These are phyloP conservation scores for Backusella liffmaniae DNA, from an alignment of 192 early-diverging fungal genomes.

Conservation along the genomic window DNA sequence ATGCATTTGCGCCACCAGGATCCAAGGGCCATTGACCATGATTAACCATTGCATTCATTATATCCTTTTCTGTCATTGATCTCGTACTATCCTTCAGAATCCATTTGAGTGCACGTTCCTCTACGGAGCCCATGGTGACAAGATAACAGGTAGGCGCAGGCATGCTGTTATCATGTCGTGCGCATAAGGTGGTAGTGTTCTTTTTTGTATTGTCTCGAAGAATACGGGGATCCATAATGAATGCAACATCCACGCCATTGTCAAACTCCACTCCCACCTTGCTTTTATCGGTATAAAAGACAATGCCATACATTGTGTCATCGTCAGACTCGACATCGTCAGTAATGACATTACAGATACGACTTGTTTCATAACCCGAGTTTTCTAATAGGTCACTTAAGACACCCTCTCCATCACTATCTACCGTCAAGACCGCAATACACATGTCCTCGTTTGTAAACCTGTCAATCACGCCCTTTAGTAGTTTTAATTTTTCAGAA, in stretches of 20 bases:
- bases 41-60: neutral
- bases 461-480: neutral
- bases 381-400: neutral
- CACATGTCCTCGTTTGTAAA: neutral
- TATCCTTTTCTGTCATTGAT: neutral
- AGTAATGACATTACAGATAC: neutral
- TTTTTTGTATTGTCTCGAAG: neutral
- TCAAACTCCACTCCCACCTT: neutral
- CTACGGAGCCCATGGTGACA: neutral
- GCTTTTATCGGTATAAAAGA: neutral
- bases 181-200: neutral
- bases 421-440: neutral
- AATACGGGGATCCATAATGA: neutral
- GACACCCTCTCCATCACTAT: neutral
- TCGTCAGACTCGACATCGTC: neutral
- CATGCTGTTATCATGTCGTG: neutral
- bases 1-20: neutral
- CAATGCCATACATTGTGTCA: neutral
- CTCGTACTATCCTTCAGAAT: neutral
- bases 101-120: neutral
- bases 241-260: neutral
- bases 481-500: neutral
- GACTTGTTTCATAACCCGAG: neutral
- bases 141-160: neutral
- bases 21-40: neutral